phyloP scores from a whole-genome alignment of 1,284 basidiomycete species.

The Malassezia nana region DNA sequence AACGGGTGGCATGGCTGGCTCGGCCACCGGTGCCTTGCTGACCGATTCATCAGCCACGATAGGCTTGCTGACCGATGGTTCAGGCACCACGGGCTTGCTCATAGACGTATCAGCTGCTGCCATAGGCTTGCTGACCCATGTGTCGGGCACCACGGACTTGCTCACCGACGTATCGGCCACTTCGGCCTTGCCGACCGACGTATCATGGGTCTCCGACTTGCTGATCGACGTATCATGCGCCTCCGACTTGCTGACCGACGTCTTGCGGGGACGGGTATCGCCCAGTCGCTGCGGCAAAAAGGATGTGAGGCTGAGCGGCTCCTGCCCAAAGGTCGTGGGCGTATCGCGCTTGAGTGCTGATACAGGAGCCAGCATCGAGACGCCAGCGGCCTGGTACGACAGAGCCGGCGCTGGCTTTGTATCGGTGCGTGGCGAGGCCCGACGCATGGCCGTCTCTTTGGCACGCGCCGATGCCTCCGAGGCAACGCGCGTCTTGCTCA shows the following conservation, averaged over 20 bases:
- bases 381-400: neutral
- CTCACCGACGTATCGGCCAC: too few species aligned
- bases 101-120: too few species aligned
- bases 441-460: constrained; percentile 2
- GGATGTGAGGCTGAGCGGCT: constrained; percentile 15
- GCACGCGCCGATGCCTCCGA: neutral
- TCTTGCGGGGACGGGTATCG: constrained; percentile 13
- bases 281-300: constrained; percentile 8
- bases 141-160: too few species aligned
- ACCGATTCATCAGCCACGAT: too few species aligned
- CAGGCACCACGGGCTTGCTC: too few species aligned
- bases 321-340: constrained; percentile 15
- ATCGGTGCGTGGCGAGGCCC: constrained; percentile 3
- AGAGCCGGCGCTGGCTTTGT: constrained; percentile 8
- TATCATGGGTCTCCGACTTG: too few species aligned
- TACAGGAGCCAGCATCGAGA: constrained; percentile 3
- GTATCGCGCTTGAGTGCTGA: neutral
- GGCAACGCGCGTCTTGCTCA: neutral
- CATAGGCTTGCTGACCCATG: too few species aligned
- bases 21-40: too few species aligned
- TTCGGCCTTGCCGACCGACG: too few species aligned
- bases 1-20: too few species aligned
- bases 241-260: constrained; percentile 5
- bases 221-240: neutral
- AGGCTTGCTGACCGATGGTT: too few species aligned